Base-by-base conservation (phyloP, 1,139 yeast species). In the Candida pseudocylindracea region DNA sequence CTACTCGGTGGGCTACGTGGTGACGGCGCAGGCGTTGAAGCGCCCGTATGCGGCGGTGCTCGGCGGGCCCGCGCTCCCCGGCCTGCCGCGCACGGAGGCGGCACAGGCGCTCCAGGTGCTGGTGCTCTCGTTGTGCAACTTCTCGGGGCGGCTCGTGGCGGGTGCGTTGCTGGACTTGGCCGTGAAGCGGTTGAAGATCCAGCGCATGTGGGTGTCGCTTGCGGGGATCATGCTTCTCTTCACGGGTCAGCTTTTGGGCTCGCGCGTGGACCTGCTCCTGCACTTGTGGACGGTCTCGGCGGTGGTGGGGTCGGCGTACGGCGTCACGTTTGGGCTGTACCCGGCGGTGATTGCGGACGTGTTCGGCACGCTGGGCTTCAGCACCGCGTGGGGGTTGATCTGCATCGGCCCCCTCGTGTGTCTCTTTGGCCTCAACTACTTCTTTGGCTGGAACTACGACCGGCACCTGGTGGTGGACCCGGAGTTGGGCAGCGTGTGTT, bases 71-170 rank as follows among this genome's bases (percentile, higher is more conserved):
- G 9, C 9, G n/a, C 27, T 12, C 29, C 38, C 13, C 35, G 31
- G 29, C 7, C 32, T 7, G 26, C 15, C 20, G 27, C 25, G 29
- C 8, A 50, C 56, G 1, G 58, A 57, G 2, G 43, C 54, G 7
- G 40, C 55, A n/a, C 67, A 60, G 39, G 64, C 66, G 7, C 35
- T 59, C 10, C 66, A 60, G 40, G 66, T 60, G 1, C 55, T 62
- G 1, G 45, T 57, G 7, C 53, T 60, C 9, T 60, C 66, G 1
- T 41, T 59, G 13, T 50, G 54, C 3, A 59, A 65, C 1, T 60
- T 60, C 35, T 40, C 48, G 0, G 67, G 66, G 2, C 43, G 66
- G 33, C 44, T 60, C 13, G 29, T 49, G 6, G 44, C 62, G 0
- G 66, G 66, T 1, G 39, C 60, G 12, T 32, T 55, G 7, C 57